Evolutionary conservation across 1,284 basidiomycete species (phyloP), one percentile per base, ranked within the genome.

Genomic region (Apiotrichum sp.): DNA sequence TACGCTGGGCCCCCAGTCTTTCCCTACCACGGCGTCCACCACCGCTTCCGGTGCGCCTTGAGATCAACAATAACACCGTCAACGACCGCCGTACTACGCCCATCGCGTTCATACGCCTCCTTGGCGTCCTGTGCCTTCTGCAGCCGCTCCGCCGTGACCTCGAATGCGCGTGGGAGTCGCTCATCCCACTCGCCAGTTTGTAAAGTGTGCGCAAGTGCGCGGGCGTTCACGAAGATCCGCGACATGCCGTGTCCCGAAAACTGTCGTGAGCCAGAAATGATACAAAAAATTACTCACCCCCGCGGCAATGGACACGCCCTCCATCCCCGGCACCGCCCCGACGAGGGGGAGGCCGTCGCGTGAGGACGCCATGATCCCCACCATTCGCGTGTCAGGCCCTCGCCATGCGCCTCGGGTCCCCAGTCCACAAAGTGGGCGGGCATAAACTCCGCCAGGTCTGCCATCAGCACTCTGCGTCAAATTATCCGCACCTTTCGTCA

Each of bases 321-420:
- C 35, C 10, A 51, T 58, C 13, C 56, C 62, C 13, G 68, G 68
- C 3, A 68, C 61, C 5, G 51, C 53, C 9, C 68, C 68, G 13
- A 68, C 63, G 10, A 70, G 51, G 3, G 66, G 68, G 0, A 70
- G 52, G 51, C 45, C 51, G 54, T 68, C 66, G 51, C 53, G 61
- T 34, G 59, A 59, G 10, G 43, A 31, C 11, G 54, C 55, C 42
- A 65, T 50, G 55, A 68, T 63, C 31, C 66, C 66, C 16, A 62
- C 66, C 66, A 68, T 4, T 52, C 53, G 9, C 65, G 59, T 2
- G 56, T 59, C 9, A 61, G 47, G 8, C 66, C 66, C 58, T 68
- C 66, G 33, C 66, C 66, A 13, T 55, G 45, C 4, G 53, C 62
- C 36, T 66, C 58, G 31, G 31, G 16, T 3, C 62, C 62, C 66